These are phyloP conservation scores for Zelopaecilomyces penicillatus DNA, from an alignment of 2,329 filamentous ascomycete species.

Conservation along the genomic window DNA sequence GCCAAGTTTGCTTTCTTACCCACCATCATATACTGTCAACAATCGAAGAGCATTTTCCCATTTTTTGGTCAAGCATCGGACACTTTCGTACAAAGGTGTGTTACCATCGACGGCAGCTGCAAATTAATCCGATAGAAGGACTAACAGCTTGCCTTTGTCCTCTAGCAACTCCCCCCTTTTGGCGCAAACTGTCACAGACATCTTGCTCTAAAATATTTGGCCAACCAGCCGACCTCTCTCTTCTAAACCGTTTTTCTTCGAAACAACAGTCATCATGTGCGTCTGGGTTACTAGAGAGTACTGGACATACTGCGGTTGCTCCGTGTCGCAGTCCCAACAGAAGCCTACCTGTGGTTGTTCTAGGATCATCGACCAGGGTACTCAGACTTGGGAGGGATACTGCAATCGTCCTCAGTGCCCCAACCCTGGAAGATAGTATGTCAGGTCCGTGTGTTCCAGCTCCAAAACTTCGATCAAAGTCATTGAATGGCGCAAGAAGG, in stretches of 20 bases:
- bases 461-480: too few relatives aligned
- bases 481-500: too few relatives aligned
- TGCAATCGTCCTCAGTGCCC: slow-evolving; percentile 23
- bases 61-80: too few relatives aligned
- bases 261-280: slow-evolving; percentile 22
- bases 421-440: slow-evolving; percentile 16
- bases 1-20: too few relatives aligned
- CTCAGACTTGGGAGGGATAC: slow-evolving; percentile 23
- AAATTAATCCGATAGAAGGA: not conserved
- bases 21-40: too few relatives aligned
- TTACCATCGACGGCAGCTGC: too few relatives aligned
- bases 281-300: slow-evolving; percentile 23
- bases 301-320: slow-evolving; percentile 26
- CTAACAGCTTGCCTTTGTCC: not conserved
- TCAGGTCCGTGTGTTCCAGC: too few relatives aligned
- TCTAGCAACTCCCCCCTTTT: not conserved
- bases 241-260: slow-evolving; percentile 1
- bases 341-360: slow-evolving; percentile 23
- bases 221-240: not conserved
- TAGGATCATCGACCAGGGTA: slow-evolving; percentile 18
- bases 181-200: not conserved
- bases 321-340: slow-evolving; percentile 11
- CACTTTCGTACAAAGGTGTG: too few relatives aligned
- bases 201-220: slow-evolving; percentile 3
- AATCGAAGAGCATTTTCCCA: too few relatives aligned